A percentile compares a stretch with the other conserved stretches of the same genome.
Conservation (phyloP, 371 early-diverging fungal genomes). For the Mortierella polycephala region DNA sequence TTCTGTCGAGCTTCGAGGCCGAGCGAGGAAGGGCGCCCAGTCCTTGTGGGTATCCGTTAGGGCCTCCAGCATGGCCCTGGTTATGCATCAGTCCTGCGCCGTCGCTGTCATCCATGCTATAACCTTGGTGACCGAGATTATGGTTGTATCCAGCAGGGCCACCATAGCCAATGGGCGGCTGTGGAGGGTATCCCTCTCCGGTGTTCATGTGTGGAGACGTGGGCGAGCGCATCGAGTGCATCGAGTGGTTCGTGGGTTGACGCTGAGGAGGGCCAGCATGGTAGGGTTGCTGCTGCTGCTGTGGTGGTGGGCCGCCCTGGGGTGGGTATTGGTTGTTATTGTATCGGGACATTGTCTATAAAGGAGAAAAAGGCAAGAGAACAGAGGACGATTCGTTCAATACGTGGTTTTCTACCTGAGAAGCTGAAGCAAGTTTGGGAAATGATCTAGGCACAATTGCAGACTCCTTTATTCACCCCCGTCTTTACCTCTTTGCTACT, state of each 20-base stretch:
- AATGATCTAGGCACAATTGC: no score
- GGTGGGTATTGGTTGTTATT: conserved; percentile 42
- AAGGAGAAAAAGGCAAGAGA: no score
- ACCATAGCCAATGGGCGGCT: conserved; percentile 33
- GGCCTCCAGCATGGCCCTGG: conserved; percentile 38
- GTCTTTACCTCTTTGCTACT: no score
- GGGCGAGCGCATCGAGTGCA: conserved; percentile 23
- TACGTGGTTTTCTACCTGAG: no score
- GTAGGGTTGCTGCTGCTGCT: conserved; percentile 30
- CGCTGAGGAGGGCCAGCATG: conserved; percentile 34
- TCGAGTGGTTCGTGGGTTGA: conserved; percentile 14
- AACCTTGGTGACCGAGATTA: conserved; percentile 20
- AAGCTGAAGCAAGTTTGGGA: no score
- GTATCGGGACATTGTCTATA: conserved; percentile 19
- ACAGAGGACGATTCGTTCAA: no score
- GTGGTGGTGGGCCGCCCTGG: conserved; percentile 20
- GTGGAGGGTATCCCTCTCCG: conserved; percentile 21
- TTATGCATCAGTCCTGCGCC: conserved; percentile 38
- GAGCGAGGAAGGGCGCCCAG: conserved; percentile 28
- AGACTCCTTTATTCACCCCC: neutral
- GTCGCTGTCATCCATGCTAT: conserved; percentile 32
- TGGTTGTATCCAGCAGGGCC: conserved; percentile 31
- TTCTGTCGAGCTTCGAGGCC: conserved; percentile 33
- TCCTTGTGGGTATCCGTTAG: conserved; percentile 11
- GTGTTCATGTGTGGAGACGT: conserved; percentile 24